phyloP scores from a whole-genome alignment of 1,284 basidiomycete species.

The Sporisorium iseilematis-ciliati region DNA sequence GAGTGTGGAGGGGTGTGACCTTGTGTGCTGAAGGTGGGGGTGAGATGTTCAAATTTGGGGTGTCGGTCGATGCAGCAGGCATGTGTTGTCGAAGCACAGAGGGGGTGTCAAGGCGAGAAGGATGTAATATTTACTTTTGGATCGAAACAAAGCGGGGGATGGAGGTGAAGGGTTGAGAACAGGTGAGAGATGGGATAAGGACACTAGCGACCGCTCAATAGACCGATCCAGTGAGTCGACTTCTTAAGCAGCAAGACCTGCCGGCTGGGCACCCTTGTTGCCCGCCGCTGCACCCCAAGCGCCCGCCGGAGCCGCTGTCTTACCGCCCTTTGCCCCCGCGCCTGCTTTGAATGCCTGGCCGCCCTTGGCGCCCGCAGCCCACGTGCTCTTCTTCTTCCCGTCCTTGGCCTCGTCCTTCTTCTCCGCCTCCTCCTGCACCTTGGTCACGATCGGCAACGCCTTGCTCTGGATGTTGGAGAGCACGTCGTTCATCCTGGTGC shows the following conservation, averaged over 20 bases:
- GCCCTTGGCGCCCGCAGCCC: constrained; percentile 10
- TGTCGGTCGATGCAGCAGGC: not conserved
- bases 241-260: no score
- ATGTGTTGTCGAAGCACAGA: not conserved
- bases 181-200: not conserved
- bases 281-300: not conserved
- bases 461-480: constrained; percentile 56
- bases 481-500: constrained; percentile 63
- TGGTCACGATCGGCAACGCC: constrained; percentile 54
- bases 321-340: not conserved
- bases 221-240: no score
- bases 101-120: not conserved
- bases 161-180: not conserved
- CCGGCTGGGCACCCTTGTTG: no score
- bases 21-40: not conserved
- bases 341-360: not conserved
- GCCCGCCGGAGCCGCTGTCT: not conserved
- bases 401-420: constrained; percentile 3
- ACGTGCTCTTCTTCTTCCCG: constrained; percentile 16
- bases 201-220: not conserved
- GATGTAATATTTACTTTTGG: constrained; percentile 10
- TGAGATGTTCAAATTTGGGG: no score
- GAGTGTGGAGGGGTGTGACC: no score
- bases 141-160: not conserved
- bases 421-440: constrained; percentile 32